Base-by-base conservation (phyloP, 441 rosid species). In the Bruguiera hainesii region DNA sequence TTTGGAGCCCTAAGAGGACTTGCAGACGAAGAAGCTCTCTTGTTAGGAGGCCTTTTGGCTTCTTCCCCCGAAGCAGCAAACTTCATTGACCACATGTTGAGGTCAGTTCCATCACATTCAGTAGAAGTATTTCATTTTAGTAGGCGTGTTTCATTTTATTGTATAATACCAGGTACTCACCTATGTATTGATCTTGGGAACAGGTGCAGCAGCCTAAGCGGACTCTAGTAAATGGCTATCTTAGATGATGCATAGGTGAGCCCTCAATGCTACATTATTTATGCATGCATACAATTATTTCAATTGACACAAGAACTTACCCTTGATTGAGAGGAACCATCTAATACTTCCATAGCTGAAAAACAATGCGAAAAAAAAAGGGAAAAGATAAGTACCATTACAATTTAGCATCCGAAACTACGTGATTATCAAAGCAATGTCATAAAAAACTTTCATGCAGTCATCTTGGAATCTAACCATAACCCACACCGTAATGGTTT, bases 311-410 rank as follows among this genome's bases (percentile, higher is more conserved):
- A 49, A 68, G 29, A 66, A 69, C 81, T 69, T 74, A 78, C 84
- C 68, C 62, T 68, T 35, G 31, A 35, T 28, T 20, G 63, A 31
- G 79, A 64, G 35, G 75, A 71, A 73, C 52, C 63, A 9, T 73
- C 71, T 51, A 28, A 55, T 48, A 28, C 57, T 66, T 71, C 65
- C 49, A 71, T 65, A 64, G 42, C 84, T 81, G 84, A 60, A 71
- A 53, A 9, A 20, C 15, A 21, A 21, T 25, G 57, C 9, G 18
- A 75, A 56, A 65, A 33, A 33, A n/a, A 48, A n/a, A 21, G 63
- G 33, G 21, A 49, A 19, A 18, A 60, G 9, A 16, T 26, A 72
- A 61, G 53, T 55, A 73, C 33, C 28, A 71, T 7, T 5, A 21
- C 28, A 53, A 25, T 53, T 20, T 20, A 31, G n/a, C 26, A 52